Evolutionary conservation across 1,284 basidiomycete genomes (phyloP).

Genomic region (Sutorius eximius): DNA sequence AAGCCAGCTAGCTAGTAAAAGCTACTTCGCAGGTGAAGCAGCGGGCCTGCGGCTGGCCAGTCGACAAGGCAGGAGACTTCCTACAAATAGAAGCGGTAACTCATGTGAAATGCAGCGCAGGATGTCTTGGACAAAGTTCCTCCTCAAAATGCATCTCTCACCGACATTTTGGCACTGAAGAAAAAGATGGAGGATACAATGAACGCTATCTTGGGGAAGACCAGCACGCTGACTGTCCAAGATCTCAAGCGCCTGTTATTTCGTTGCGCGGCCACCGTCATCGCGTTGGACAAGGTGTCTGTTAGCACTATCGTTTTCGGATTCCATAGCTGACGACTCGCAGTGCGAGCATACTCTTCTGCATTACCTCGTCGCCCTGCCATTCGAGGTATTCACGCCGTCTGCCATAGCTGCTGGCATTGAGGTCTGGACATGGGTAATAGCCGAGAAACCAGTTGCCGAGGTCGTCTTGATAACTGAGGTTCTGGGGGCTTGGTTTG

Average conservation of each 20-base stretch:
- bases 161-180: constrained; percentile 68
- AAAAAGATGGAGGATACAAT: constrained; percentile 69
- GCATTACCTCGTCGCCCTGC: constrained; percentile 85
- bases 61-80: constrained; percentile 43
- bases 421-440: constrained; percentile 97
- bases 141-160: constrained; percentile 53
- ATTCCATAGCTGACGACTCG: background rate
- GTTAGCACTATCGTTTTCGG: background rate
- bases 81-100: background rate
- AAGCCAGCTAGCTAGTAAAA: constrained; percentile 82
- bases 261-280: constrained; percentile 80
- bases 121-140: constrained; percentile 64
- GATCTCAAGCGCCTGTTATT: constrained; percentile 87
- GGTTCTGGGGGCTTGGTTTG: constrained; percentile 85
- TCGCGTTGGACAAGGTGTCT: constrained; percentile 66
- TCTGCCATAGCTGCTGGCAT: constrained; percentile 84
- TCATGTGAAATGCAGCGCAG: constrained; percentile 37
- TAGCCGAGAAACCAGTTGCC: constrained; percentile 81
- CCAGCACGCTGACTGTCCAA: constrained; percentile 68
- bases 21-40: constrained; percentile 84
- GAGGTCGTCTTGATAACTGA: constrained; percentile 80
- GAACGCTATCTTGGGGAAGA: constrained; percentile 69
- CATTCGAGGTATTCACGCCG: constrained; percentile 89
- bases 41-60: constrained; percentile 74
- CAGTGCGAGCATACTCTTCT: constrained; percentile 87